phyloP scores from a whole-genome alignment of 2,329 filamentous ascomycete species.

The Penicillium fuscoglaucum region DNA sequence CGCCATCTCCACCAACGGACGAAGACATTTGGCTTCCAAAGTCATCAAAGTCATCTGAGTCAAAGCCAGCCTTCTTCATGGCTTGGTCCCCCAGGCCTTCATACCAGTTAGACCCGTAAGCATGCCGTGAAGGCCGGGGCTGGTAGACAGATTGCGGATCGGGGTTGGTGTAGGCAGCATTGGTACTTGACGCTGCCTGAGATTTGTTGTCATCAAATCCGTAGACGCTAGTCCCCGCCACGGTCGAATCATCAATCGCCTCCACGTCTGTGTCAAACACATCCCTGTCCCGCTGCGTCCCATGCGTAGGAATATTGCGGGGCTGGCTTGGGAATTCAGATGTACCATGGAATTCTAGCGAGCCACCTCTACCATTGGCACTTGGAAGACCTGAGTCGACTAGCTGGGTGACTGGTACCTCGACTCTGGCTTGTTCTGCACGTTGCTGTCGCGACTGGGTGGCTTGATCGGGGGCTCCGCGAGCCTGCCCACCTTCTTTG shows the following conservation, averaged over 20 bases:
- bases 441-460: conserved; percentile 34
- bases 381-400: conserved; percentile 20
- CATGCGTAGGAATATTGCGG: conserved; percentile 10
- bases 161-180: conserved; percentile 23
- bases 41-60: conserved; percentile 36
- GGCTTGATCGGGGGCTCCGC: conserved; percentile 25
- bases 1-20: conserved; percentile 27
- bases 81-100: conserved; percentile 37
- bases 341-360: conserved; percentile 21
- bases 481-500: conserved; percentile 36
- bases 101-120: conserved; percentile 34
- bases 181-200: conserved; percentile 22
- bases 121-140: conserved; percentile 27
- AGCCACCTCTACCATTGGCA: conserved; percentile 16
- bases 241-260: conserved; percentile 46
- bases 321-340: conserved; percentile 20
- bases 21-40: conserved; percentile 35
- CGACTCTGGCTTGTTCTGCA: conserved; percentile 39
- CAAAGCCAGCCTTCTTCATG: conserved; percentile 40
- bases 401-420: conserved; percentile 33
- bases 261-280: conserved; percentile 48
- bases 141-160: conserved; percentile 26
- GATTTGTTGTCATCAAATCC: conserved; percentile 34
- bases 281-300: conserved; percentile 32
- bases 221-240: conserved; percentile 42